A percentile compares a stretch with the other conserved stretches of the same genome.
Conservation (phyloP, 192 early-diverging fungal genomes). For the Chytriomyces sp. region DNA sequence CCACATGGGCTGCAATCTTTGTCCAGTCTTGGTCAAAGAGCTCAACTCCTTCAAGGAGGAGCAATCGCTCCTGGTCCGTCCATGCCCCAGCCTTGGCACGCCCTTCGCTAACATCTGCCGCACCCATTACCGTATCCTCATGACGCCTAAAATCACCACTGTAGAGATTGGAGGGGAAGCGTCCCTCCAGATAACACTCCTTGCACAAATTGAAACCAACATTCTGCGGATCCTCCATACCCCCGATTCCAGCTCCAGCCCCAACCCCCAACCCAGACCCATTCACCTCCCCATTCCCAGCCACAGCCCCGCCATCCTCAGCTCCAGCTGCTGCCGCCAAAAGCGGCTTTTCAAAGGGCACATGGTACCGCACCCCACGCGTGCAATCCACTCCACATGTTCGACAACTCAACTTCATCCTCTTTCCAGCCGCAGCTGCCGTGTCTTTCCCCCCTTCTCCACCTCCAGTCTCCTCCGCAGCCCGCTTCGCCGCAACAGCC, state of each 20-base stretch:
- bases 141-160: conserved; percentile 84
- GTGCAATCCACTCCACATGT: conserved; percentile 90
- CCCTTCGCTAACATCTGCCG: conserved; percentile 35
- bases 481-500: background rate
- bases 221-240: conserved; percentile 5
- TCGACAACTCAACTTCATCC: conserved; percentile 59
- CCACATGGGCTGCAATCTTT: conserved; percentile 88
- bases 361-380: conserved; percentile 75
- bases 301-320: background rate
- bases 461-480: conserved; percentile 17
- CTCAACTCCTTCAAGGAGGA: conserved; percentile 91
- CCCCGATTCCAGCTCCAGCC: conserved; percentile 28
- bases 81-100: conserved; percentile 46
- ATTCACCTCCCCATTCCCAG: background rate
- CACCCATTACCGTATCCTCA: conserved; percentile 1
- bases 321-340: conserved; percentile 45
- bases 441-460: conserved; percentile 11
- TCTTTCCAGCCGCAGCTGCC: conserved; percentile 17
- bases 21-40: conserved; percentile 95
- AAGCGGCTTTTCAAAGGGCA: conserved; percentile 92
- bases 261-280: background rate
- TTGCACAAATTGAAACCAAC: conserved; percentile 68
- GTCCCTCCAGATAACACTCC: conserved; percentile 83
- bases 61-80: conserved; percentile 83
- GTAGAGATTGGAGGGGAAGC: conserved; percentile 78